Evolutionary conservation across 192 early-diverging fungal genomes (phyloP).

Genomic region (Backusella sp.): DNA sequence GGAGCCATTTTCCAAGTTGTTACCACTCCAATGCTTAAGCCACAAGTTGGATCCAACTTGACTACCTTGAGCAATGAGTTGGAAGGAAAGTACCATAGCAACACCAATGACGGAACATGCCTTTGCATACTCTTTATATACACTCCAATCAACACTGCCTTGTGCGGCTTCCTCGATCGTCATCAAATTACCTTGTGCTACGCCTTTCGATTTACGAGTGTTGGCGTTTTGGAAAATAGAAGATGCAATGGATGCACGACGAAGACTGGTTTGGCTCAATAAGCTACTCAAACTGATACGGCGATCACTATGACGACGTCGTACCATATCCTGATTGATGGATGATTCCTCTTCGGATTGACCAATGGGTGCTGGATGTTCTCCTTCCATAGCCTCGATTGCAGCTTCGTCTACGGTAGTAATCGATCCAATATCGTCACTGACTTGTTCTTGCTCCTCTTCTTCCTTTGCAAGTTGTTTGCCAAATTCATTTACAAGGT

Average conservation of each 20-base stretch:
- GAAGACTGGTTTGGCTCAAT: conserved; percentile 43
- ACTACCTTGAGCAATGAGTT: conserved; percentile 54
- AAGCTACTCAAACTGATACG: conserved; percentile 13
- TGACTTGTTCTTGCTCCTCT: conserved; percentile 18
- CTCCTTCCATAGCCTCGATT: conserved; percentile 1
- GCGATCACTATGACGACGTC: neutral
- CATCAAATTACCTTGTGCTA: conserved; percentile 49
- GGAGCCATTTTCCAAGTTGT: conserved; percentile 44
- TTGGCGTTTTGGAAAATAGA: conserved; percentile 24
- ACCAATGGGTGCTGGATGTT: neutral
- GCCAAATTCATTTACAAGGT: conserved; percentile 76
- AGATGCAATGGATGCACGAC: conserved; percentile 55
- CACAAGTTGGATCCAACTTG: conserved; percentile 64
- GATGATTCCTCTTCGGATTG: conserved; percentile 3
- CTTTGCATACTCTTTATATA: conserved; percentile 79
- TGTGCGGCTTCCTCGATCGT: conserved; percentile 77
- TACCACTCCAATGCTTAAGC: conserved; percentile 74
- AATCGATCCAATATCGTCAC: conserved; percentile 2
- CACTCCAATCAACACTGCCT: conserved; percentile 75
- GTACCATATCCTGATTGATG: conserved; percentile 5
- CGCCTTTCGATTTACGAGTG: conserved; percentile 5
- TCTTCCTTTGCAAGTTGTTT: conserved; percentile 31
- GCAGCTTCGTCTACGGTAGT: neutral
- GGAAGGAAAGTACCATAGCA: conserved; percentile 53
- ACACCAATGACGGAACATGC: conserved; percentile 66